phyloP scores from a whole-genome alignment of 2,329 filamentous ascomycete species.

The Chaetomiaceae sp. region DNA sequence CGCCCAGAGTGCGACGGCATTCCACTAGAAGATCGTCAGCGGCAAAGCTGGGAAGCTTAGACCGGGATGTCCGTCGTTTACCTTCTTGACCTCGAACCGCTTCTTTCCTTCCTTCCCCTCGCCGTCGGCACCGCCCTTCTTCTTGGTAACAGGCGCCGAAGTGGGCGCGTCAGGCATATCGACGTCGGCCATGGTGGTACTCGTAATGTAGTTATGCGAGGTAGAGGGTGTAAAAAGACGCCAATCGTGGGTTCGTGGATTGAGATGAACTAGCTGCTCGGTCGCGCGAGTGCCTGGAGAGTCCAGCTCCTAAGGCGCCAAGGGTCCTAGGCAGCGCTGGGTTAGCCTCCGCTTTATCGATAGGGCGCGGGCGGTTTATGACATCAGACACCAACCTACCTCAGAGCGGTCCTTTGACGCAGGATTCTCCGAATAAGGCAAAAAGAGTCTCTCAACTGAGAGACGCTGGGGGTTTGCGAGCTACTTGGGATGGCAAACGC shows the following conservation, averaged over 20 bases:
- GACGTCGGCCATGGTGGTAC: conserved; percentile 76
- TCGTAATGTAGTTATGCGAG: background rate
- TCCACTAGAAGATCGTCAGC: conserved; percentile 63
- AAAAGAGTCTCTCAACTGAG: background rate
- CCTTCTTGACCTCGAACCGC: conserved; percentile 99
- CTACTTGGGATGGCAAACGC: background rate
- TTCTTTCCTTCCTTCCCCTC: conserved; percentile 63
- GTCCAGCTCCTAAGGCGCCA: background rate
- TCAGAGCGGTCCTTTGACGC: background rate
- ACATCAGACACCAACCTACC: conserved; percentile 4
- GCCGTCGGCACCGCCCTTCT: conserved; percentile 40
- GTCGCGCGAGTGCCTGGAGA: background rate
- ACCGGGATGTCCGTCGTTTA: conserved; percentile 34
- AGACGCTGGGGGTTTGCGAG: background rate
- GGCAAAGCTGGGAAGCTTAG: background rate
- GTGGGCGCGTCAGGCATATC: conserved; percentile 86
- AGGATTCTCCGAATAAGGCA: background rate
- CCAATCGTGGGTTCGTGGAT: background rate
- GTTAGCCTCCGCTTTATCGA: conserved; percentile 12
- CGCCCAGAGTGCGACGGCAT: conserved; percentile 95
- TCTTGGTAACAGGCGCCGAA: conserved; percentile 51
- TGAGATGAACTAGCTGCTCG: no score
- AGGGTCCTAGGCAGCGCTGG: conserved; percentile 7
- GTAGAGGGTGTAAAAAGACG: background rate
- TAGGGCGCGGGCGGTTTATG: background rate